Conservation (phyloP, 306 rosid species). For the Cucurbita argyrosperma region DNA sequence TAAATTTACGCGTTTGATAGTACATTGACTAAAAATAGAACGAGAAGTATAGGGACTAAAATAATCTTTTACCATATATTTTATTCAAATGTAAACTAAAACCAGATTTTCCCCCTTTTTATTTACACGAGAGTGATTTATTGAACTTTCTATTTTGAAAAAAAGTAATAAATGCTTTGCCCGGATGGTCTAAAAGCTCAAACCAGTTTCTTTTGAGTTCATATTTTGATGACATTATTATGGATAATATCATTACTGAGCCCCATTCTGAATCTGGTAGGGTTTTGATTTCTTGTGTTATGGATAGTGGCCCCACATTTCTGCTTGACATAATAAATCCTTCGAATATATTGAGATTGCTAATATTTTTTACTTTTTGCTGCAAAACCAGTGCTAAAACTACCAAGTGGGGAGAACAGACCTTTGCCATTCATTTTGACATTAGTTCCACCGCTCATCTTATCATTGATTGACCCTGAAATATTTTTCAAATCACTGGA, state of each 20-base stretch:
- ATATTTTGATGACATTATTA: not conserved
- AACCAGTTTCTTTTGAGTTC: not conserved
- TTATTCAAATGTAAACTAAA: no score
- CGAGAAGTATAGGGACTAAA: no score
- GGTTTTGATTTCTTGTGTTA: not conserved
- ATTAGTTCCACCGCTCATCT: no score
- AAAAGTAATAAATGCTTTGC: no score
- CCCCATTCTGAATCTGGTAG: not conserved
- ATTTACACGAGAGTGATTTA: no score
- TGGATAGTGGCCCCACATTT: not conserved
- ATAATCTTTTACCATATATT: no score
- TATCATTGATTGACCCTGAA: constrained; percentile 35
- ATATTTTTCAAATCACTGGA: constrained; percentile 60
- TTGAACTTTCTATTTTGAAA: no score
- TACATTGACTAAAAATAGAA: no score
- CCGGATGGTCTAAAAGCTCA: not conserved
- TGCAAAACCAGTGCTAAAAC: constrained; percentile 40
- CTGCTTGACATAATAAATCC: not conserved
- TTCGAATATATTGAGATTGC: not conserved
- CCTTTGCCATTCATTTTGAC: constrained; percentile 37
- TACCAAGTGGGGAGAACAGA: constrained; percentile 32
- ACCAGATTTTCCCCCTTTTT: not conserved
- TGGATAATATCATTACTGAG: not conserved
- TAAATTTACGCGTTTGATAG: no score
- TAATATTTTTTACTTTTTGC: not conserved